Percentiles rank a stretch among this genome's conserved stretches.
Conservation (phyloP, 2,329 filamentous ascomycete species). For the Ophiostoma himal-ulmi region DNA sequence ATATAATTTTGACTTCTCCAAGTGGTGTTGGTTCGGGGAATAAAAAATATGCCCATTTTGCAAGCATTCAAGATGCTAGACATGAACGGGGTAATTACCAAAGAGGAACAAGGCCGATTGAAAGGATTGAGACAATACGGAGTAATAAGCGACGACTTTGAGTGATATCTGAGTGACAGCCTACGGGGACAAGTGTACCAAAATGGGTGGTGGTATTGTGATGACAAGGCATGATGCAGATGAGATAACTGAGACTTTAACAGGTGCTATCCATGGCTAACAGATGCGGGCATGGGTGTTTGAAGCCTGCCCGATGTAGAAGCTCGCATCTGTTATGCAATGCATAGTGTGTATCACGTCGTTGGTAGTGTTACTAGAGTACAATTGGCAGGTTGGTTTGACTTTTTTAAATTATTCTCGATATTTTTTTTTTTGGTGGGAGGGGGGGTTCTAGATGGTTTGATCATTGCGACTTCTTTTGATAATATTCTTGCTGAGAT, state of each 20-base stretch:
- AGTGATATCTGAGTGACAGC: background rate
- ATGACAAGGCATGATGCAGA: background rate
- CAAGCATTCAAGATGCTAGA: background rate
- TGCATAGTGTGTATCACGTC: constrained; percentile 5
- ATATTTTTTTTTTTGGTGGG: background rate
- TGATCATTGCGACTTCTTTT: no score
- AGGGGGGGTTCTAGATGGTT: no score
- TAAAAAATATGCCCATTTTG: background rate
- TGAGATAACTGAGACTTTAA: background rate
- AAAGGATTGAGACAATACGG: background rate
- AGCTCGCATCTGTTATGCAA: background rate
- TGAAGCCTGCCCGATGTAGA: background rate
- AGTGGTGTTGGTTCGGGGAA: background rate
- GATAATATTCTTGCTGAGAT: no score
- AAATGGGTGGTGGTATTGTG: background rate
- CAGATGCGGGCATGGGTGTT: background rate
- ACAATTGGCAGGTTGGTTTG: background rate
- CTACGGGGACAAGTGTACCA: background rate
- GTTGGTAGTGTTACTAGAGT: background rate
- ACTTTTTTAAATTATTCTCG: no score
- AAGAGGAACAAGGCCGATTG: constrained; percentile 2
- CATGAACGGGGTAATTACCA: background rate
- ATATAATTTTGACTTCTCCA: background rate
- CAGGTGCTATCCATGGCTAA: background rate
- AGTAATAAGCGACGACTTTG: background rate